These are phyloP conservation scores for Medicago ruthenica DNA, from an alignment of 306 rosid genomes.

Conservation along the genomic window DNA sequence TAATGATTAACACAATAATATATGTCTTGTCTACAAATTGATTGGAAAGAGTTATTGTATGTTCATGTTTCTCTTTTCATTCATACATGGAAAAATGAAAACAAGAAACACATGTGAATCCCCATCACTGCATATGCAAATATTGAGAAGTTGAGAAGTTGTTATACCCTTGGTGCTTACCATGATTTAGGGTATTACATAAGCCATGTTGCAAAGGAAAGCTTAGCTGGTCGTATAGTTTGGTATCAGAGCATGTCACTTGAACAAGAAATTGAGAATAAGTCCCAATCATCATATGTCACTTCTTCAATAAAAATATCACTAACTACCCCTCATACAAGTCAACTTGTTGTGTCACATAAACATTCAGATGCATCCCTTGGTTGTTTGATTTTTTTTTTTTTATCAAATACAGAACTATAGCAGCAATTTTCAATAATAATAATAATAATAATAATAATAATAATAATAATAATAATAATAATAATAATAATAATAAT, in stretches of 20 bases:
- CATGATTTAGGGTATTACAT: conserved; percentile 69
- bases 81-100: not conserved
- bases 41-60: not conserved
- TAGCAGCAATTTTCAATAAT: not conserved
- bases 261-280: conserved; percentile 61
- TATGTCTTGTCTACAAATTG: conserved; percentile 57
- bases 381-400: too few species aligned
- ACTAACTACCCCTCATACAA: too few species aligned
- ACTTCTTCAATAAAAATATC: conserved; percentile 20
- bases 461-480: too few species aligned
- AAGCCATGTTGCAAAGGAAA: conserved; percentile 84
- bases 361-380: too few species aligned
- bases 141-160: conserved; percentile 13
- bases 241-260: conserved; percentile 73
- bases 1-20: too few species aligned
- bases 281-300: conserved; percentile 52
- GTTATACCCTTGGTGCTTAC: conserved; percentile 43
- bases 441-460: too few species aligned
- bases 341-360: too few species aligned
- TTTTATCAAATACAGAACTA: conserved; percentile 37
- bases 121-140: not conserved
- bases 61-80: not conserved
- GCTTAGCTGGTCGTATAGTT: conserved; percentile 70
- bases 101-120: not conserved
- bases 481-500: too few species aligned